Evolutionary conservation across 495 filamentous ascomycete genomes (phyloP), one percentile per base, ranked within the genome.

Genomic region (Penicillium paradoxum): DNA sequence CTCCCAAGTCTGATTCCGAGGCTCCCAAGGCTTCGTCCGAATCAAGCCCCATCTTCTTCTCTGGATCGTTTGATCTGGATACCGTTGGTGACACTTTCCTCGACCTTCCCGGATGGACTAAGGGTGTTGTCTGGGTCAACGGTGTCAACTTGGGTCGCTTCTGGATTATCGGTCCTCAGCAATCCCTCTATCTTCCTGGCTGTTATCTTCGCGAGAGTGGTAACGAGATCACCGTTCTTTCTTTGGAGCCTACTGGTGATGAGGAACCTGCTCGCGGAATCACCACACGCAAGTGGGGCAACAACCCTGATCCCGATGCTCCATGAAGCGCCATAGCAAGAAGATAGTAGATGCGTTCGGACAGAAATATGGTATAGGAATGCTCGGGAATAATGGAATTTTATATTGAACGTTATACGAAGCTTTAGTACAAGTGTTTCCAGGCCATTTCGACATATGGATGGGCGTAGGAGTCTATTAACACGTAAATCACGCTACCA

Each of bases 101-200:
- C 3, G 59, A 63, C 11, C 53, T 78, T 5, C 69, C 69, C 1
- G 60, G 58, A 19, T 71, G 72, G 48, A 64, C 69, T 3, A 78
- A 77, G 57, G 75, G 74, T 0, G 66, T 66, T 24, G 70, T 77
- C 0, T 78, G 69, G 69, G 72, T 78, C 8, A 78, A 77, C 53
- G 72, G 67, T 14, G 64, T 70, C 18, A 73, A 78, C 44, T 56
- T 79, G 0, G 74, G 75, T 10, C 61, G 73, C 10, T 77, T 75
- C 42, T 79, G 74, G 75, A 55, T 58, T 17, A 64, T 79, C 18
- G 74, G 74, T 0, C 73, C 73, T 6, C 74, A 77, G 62, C 74
- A 79, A 54, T 71, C 68, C n/a, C 49, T 76, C 4, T 79, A 74
- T 49, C 50, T 76, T 6, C 74, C 72, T 1, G 71, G 70, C 6